Base-by-base conservation (phyloP, 2,329 filamentous ascomycete genomes). In the Neospermospora avenae region DNA sequence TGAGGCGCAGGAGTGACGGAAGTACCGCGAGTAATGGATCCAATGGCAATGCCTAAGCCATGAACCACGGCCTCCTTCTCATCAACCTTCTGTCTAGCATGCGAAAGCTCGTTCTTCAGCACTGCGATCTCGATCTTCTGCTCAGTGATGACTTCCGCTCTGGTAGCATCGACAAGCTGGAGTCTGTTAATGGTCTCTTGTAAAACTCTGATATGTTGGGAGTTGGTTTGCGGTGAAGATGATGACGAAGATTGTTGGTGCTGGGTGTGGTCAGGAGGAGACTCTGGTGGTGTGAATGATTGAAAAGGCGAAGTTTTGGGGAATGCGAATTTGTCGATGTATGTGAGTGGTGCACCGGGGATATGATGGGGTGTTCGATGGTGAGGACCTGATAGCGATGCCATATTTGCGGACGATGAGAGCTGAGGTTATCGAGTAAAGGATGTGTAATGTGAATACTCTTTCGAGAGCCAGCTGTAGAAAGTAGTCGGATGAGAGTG, bases 21-120 rank as follows among this genome's bases (percentile, higher is more conserved):
- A 46, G 39, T 11, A 22, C 31, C 35, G 31, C 55, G 46, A 18
- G 62, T 61, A 18, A 60, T 57, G 20, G 37, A 51, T 42, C 52
- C 54, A 18, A 68, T 63, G 7, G 64, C 39, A 13, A 67, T 51
- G 1, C 60, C 53, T 3, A 65, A 54, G 22, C 49, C 63, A 16
- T 57, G 63, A 4, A 62, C 39, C 2, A 61, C 62, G 3, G 52
- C 57, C 18, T 67, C 63, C 42, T 66, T 67, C 1, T 65, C 64
- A 37, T 57, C 2, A 31, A 31, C 28, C 28, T 31, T 31, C 28
- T 31, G 51, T 16, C 45, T 52, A 14, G 62, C 62, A 57, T 68
- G 58, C 2, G 37, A 31, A 2, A 70, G 51, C 5, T 70, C 65
- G 18, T 66, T 69, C 45, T 70, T 65, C 10, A 70, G 60, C 34